Conservation (phyloP, 768 basidiomycete species). For the Lyophyllum semitale region DNA sequence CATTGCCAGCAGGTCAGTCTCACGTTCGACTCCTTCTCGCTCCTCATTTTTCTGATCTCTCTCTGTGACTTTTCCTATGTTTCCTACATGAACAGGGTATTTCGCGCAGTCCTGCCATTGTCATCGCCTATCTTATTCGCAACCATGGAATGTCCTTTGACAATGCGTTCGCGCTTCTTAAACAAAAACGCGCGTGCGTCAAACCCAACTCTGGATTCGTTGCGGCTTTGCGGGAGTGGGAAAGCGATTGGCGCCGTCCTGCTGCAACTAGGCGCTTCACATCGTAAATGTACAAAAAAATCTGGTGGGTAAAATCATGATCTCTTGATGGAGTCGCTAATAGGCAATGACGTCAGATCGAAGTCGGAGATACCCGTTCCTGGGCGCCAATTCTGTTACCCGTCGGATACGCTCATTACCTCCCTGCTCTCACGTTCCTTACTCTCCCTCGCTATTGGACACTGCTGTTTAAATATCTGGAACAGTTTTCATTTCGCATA, state of each 20-base stretch:
- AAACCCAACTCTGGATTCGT: constrained; percentile 83
- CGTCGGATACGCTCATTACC: neutral
- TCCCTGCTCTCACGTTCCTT: neutral
- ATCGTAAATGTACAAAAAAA: constrained; percentile 7
- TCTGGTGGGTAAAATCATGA: constrained; percentile 1
- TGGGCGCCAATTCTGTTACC: neutral
- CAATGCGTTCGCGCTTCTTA: constrained; percentile 58
- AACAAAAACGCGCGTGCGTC: constrained; percentile 67
- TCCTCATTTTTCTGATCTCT: constrained; percentile 15
- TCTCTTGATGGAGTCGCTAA: neutral
- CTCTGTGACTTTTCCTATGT: constrained; percentile 1
- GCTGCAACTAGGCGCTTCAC: constrained; percentile 20
- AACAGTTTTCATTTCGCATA: neutral
- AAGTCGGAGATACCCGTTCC: neutral
- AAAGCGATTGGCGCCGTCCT: constrained; percentile 31
- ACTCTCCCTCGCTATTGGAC: neutral
- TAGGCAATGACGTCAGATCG: neutral
- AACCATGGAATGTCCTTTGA: constrained; percentile 75
- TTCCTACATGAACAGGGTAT: constrained; percentile 52
- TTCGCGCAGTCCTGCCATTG: constrained; percentile 74
- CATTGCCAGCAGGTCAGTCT: constrained; percentile 78
- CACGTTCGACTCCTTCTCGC: constrained; percentile 3
- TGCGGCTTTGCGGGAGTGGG: constrained; percentile 59
- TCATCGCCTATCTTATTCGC: constrained; percentile 82
- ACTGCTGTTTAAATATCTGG: neutral